Percentiles rank a stretch among this genome's conserved stretches.
phyloP scores from a whole-genome alignment of 176 grass and related monocot genomes.

The Cocos nucifera region DNA sequence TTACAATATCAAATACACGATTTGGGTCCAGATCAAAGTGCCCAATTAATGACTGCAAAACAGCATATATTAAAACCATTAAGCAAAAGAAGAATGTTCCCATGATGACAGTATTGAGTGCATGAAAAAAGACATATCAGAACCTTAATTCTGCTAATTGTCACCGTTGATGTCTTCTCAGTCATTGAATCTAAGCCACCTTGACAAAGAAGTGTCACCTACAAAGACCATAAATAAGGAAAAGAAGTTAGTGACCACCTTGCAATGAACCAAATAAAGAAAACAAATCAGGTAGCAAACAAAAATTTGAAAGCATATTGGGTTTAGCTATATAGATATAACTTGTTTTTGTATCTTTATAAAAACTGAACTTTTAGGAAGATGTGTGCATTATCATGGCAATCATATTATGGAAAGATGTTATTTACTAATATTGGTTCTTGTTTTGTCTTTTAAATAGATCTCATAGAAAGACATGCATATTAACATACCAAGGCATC shows the following conservation, averaged over 20 bases:
- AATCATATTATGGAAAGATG: no score
- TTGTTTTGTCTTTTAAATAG: no score
- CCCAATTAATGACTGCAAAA: conserved; percentile 86
- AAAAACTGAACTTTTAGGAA: no score
- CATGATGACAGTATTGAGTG: not conserved
- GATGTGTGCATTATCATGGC: no score
- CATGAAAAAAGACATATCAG: not conserved
- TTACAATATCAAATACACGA: conserved; percentile 99
- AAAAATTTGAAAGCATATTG: no score
- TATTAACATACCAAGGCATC: no score
- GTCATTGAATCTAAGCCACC: conserved; percentile 52
- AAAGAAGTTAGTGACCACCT: conserved; percentile 8
- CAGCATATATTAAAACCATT: not conserved
- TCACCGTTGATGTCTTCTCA: conserved; percentile 53
- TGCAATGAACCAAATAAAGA: conserved; percentile 1
- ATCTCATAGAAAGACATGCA: no score
- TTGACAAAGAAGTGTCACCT: conserved; percentile 97
- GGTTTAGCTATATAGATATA: no score
- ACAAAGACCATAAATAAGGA: conserved; percentile 26
- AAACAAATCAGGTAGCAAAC: not conserved
- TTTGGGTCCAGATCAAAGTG: conserved; percentile 99
- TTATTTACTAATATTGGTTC: no score
- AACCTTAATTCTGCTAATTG: conserved; percentile 98
- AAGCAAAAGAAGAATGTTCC: not conserved
- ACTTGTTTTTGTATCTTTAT: no score